Evolutionary conservation across 1,284 basidiomycete species (phyloP), one percentile per base, ranked within the genome.

Genomic region (Ustilago bromivora): DNA sequence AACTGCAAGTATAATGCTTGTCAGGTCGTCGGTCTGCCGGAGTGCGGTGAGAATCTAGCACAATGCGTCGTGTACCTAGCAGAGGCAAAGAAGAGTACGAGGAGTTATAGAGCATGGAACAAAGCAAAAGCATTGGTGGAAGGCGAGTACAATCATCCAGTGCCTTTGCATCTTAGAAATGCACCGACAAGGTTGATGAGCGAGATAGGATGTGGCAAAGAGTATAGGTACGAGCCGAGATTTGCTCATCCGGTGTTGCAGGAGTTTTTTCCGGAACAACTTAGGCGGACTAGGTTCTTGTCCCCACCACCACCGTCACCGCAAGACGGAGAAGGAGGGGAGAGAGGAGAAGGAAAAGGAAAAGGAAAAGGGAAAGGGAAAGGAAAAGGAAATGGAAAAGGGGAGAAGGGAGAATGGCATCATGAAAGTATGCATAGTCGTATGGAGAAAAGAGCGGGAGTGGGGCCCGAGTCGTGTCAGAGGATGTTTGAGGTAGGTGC

Each of bases 131-230:
- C 70, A 12, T 28, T 69, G 10, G 84, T 85, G 12, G 64, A 79
- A 40, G 66, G 69, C 0, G 74, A 59, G 0, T 81, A 71, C 60
- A 84, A 84, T 51, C 86, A 90, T 46, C 89, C 91, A 0, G 92
- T 96, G 0, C 94, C 95, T 0, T 80, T 94, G 66, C 89, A 90
- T 64, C 89, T 96, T 74, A 89, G 95, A n/a, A 96, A 96, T 84
- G 94, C 94, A 1, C 94, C 94, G 2, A 96, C 94, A 6, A 86
- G 83, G 38, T 86, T 96, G 34, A 94, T 96, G 93, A 92, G 92
- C 82, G 89, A 92, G 19, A 88, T 96, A 0, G 93, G 92, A 6
- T 94, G 93, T 81, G 83, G 76, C 15, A 79, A 75, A 28, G 82
- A 84, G 55, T 86, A 86, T 57, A 80, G 84, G 17, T 96, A 96